A percentile compares a stretch with the other conserved stretches of the same genome.
Conservation (phyloP, 352 stramenopile genomes). For the Plasmopara muralis region DNA sequence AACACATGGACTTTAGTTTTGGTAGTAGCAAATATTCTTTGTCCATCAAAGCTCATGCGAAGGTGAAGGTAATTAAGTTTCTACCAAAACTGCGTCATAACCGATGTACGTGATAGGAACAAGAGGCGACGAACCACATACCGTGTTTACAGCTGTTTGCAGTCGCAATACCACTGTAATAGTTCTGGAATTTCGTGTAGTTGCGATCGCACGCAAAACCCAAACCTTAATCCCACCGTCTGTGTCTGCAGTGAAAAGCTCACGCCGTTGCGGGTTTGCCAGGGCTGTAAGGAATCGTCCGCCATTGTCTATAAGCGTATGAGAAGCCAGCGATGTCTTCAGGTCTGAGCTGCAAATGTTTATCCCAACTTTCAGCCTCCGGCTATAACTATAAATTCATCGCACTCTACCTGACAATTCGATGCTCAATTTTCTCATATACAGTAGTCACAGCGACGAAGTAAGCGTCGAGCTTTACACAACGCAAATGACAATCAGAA, state of each 20-base stretch:
- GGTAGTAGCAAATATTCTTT: slow-evolving; percentile 31
- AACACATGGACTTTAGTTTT: slow-evolving; percentile 26
- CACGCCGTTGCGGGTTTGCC: slow-evolving; percentile 33
- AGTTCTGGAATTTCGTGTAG: slow-evolving; percentile 15
- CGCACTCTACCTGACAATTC: slow-evolving; percentile 31
- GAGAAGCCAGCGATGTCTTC: slow-evolving; percentile 29
- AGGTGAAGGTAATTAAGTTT: slow-evolving; percentile 33
- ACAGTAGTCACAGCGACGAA: slow-evolving; percentile 24
- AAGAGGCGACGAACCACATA: slow-evolving; percentile 3
- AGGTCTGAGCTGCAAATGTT: slow-evolving; percentile 30
- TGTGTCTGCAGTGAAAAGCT: slow-evolving; percentile 44
- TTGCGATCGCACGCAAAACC: slow-evolving; percentile 26
- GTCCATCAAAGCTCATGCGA: slow-evolving; percentile 25
- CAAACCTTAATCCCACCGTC: slow-evolving; percentile 53
- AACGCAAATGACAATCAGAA: background rate
- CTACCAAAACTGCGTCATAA: slow-evolving; percentile 4
- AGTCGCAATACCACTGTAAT: slow-evolving; percentile 48
- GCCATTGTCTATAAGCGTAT: slow-evolving; percentile 22
- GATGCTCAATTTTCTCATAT: slow-evolving; percentile 31
- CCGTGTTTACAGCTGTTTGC: slow-evolving; percentile 33
- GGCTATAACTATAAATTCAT: background rate
- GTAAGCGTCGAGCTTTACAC: slow-evolving; percentile 36
- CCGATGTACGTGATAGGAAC: background rate
- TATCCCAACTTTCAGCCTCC: background rate
- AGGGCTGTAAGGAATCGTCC: slow-evolving; percentile 26